phyloP scores from a whole-genome alignment of 441 rosid genomes.

The Hura crepitans region DNA sequence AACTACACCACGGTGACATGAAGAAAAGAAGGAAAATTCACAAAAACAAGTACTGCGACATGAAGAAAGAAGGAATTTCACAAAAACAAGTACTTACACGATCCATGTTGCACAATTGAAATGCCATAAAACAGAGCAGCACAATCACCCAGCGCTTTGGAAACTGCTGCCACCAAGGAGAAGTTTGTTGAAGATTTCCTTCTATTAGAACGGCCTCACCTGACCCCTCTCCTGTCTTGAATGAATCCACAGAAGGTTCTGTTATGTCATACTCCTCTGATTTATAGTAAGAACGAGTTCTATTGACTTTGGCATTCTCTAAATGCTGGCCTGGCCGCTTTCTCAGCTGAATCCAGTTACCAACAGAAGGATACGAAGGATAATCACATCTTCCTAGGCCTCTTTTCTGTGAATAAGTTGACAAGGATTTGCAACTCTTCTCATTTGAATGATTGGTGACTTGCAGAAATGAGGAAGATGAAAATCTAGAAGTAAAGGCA shows the following conservation, averaged over 20 bases:
- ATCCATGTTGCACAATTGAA: conserved; percentile 96
- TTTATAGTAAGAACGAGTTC: conserved; percentile 62
- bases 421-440: conserved; percentile 21
- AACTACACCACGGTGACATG: not conserved
- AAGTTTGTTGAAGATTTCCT: conserved; percentile 40
- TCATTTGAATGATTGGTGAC: conserved; percentile 28
- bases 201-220: conserved; percentile 53
- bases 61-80: conserved; percentile 10
- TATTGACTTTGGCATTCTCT: conserved; percentile 33
- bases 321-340: conserved; percentile 20
- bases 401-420: conserved; percentile 30
- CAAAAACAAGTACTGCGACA: not conserved
- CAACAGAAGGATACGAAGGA: conserved; percentile 26
- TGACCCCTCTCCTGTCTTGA: conserved; percentile 47
- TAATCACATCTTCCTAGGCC: conserved; percentile 32
- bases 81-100: conserved; percentile 51
- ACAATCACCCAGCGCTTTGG: conserved; percentile 93
- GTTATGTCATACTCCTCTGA: conserved; percentile 72
- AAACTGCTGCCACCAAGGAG: conserved; percentile 76
- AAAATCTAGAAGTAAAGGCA: conserved; percentile 33
- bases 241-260: conserved; percentile 47
- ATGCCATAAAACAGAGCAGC: conserved; percentile 75
- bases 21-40: conserved; percentile 8
- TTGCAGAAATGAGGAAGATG: conserved; percentile 22
- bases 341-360: conserved; percentile 32